A percentile compares a stretch with the other conserved stretches of the same genome.
phyloP scores from a whole-genome alignment of 106 monocot genomes.

The Hemerocallis citrina region DNA sequence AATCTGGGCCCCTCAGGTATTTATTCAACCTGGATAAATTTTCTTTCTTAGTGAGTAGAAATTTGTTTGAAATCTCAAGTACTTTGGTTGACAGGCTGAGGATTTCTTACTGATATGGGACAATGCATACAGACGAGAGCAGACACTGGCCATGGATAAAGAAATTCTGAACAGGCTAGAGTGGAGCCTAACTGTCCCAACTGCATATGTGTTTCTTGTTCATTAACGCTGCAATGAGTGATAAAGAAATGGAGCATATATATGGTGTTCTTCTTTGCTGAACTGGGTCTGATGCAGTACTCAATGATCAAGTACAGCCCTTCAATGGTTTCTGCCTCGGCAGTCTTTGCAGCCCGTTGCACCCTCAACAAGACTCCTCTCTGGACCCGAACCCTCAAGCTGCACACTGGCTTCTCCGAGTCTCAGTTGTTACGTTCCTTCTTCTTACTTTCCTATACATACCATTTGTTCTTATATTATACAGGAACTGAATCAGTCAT shows the following conservation, averaged over 20 bases:
- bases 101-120: slow-evolving; percentile 70
- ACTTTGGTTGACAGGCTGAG: slow-evolving; percentile 18
- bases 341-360: slow-evolving; percentile 49
- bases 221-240: slow-evolving; percentile 42
- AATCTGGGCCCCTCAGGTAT: slow-evolving; percentile 71
- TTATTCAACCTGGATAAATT: no score
- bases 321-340: slow-evolving; percentile 55
- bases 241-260: slow-evolving; percentile 51
- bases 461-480: background rate
- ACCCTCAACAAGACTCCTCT: slow-evolving; percentile 45
- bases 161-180: slow-evolving; percentile 55
- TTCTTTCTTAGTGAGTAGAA: background rate
- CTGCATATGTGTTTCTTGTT: slow-evolving; percentile 60
- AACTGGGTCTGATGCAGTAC: slow-evolving; percentile 56
- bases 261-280: slow-evolving; percentile 66
- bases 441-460: no score
- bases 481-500: background rate
- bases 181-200: slow-evolving; percentile 64
- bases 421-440: slow-evolving; percentile 27
- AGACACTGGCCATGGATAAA: slow-evolving; percentile 53
- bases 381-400: slow-evolving; percentile 53
- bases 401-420: slow-evolving; percentile 49
- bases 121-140: slow-evolving; percentile 37
- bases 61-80: background rate
- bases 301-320: slow-evolving; percentile 28